Percentiles rank a stretch among this genome's conserved stretches.
Evolutionary conservation across 2,329 filamentous ascomycete genomes (phyloP).

Genomic region (Aspergillus ibericus): DNA sequence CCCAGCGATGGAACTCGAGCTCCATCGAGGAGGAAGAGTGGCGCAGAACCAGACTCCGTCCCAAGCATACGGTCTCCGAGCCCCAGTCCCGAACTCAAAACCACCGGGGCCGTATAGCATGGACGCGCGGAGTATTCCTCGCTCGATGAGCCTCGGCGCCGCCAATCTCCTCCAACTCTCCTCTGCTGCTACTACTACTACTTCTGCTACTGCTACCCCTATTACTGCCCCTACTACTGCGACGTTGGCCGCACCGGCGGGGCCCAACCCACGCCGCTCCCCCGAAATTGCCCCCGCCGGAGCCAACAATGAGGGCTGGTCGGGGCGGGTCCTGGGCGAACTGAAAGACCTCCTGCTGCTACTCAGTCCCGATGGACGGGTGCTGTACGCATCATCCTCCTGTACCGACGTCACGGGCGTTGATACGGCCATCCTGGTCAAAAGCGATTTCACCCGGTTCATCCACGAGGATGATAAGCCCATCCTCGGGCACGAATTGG

Average conservation of each 20-base stretch:
- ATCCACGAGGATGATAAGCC: slow-evolving; percentile 83
- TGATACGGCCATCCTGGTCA: slow-evolving; percentile 66
- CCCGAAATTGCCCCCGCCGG: neutral
- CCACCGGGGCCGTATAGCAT: neutral
- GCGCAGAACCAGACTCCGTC: neutral
- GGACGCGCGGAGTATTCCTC: slow-evolving; percentile 4
- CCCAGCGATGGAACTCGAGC: neutral
- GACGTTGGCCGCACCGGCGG: neutral
- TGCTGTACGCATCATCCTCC: slow-evolving; percentile 83
- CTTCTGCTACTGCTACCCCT: neutral
- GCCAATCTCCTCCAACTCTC: neutral
- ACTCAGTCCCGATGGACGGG: slow-evolving; percentile 77
- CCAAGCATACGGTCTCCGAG: neutral
- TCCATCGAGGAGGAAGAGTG: neutral
- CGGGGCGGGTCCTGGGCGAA: slow-evolving; percentile 84
- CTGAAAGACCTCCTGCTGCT: slow-evolving; percentile 86
- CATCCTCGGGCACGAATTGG: slow-evolving; percentile 83
- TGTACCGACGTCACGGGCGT: slow-evolving; percentile 75
- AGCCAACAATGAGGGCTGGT: slow-evolving; percentile 57
- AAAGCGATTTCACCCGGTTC: slow-evolving; percentile 74
- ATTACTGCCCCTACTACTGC: neutral
- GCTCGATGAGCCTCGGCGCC: slow-evolving; percentile 1
- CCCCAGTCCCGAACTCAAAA: slow-evolving; percentile 2
- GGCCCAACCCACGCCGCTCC: neutral
- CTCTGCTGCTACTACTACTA: neutral